Evolutionary conservation across 805 yeast genomes (phyloP).

Genomic region (Crinitomyces ghanaensis): DNA sequence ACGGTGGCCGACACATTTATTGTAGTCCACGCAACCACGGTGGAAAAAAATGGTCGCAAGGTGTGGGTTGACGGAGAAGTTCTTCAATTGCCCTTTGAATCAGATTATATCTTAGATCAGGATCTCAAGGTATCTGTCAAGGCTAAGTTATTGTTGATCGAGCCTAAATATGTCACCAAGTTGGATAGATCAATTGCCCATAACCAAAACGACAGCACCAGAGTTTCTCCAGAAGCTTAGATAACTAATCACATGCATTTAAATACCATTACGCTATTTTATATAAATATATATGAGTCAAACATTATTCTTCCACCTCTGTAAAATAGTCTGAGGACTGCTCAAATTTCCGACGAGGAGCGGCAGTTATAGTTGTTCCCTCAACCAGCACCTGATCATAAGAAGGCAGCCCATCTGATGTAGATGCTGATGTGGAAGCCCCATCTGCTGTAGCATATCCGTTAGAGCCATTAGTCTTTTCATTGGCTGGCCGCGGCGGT

Average conservation of each 20-base stretch:
- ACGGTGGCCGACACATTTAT: slow-evolving; percentile 54
- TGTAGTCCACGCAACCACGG: slow-evolving; percentile 55
- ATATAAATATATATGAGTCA: not conserved
- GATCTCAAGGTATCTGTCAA: slow-evolving; percentile 18
- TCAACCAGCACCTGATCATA: slow-evolving; percentile 11
- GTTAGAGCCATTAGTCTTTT: too few species aligned
- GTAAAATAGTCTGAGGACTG: slow-evolving; percentile 11
- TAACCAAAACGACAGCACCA: not conserved
- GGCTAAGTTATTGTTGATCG: slow-evolving; percentile 26
- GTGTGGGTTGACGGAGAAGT: slow-evolving; percentile 63
- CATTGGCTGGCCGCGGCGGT: not conserved
- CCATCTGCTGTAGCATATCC: not conserved
- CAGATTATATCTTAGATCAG: slow-evolving; percentile 11
- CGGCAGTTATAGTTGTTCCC: slow-evolving; percentile 1
- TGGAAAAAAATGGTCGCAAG: slow-evolving; percentile 63
- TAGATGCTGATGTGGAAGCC: slow-evolving; percentile 1
- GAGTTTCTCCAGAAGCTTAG: too few species aligned
- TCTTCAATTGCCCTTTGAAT: slow-evolving; percentile 32
- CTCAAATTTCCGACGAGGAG: slow-evolving; percentile 7
- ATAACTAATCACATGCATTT: too few species aligned
- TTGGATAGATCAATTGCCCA: slow-evolving; percentile 13
- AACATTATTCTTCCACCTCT: too few species aligned
- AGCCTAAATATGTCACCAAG: slow-evolving; percentile 29
- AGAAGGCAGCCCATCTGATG: slow-evolving; percentile 8
- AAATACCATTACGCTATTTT: too few species aligned